phyloP scores from a whole-genome alignment of 306 rosid species.

The Inga oerstediana region DNA sequence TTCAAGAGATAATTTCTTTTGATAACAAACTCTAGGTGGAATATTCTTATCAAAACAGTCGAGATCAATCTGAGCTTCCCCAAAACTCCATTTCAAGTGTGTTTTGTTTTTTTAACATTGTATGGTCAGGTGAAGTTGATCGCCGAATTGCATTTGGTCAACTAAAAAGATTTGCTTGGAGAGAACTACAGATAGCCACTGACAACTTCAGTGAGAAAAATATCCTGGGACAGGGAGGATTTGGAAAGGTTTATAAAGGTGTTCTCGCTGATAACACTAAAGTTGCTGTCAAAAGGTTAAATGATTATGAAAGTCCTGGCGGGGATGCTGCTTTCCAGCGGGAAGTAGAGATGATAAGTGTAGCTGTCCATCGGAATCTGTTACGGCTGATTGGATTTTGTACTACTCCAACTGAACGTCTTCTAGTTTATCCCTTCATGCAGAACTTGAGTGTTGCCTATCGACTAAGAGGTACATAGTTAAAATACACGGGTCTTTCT shows the following conservation, averaged over 20 bases:
- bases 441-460: slow-evolving; percentile 96
- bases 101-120: neutral
- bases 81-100: neutral
- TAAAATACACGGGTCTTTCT: slow-evolving; percentile 18
- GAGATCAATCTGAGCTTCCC: slow-evolving; percentile 17
- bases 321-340: slow-evolving; percentile 98
- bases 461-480: slow-evolving; percentile 76
- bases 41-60: slow-evolving; percentile 6
- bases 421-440: slow-evolving; percentile 94
- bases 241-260: slow-evolving; percentile 98
- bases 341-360: slow-evolving; percentile 99
- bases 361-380: slow-evolving; percentile 91
- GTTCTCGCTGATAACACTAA: slow-evolving; percentile 84
- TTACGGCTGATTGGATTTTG: slow-evolving; percentile 90
- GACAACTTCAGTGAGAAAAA: slow-evolving; percentile 89
- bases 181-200: slow-evolving; percentile 91
- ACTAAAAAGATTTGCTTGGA: slow-evolving; percentile 86
- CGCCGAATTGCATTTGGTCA: slow-evolving; percentile 97
- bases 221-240: slow-evolving; percentile 98
- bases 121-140: slow-evolving; percentile 85
- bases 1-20: neutral
- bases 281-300: slow-evolving; percentile 93
- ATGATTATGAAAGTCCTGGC: slow-evolving; percentile 95
- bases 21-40: slow-evolving; percentile 1
- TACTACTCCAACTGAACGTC: slow-evolving; percentile 93